Evolutionary conservation across 768 basidiomycete species (phyloP).

Genomic region (Cyclocybe cylindracea): DNA sequence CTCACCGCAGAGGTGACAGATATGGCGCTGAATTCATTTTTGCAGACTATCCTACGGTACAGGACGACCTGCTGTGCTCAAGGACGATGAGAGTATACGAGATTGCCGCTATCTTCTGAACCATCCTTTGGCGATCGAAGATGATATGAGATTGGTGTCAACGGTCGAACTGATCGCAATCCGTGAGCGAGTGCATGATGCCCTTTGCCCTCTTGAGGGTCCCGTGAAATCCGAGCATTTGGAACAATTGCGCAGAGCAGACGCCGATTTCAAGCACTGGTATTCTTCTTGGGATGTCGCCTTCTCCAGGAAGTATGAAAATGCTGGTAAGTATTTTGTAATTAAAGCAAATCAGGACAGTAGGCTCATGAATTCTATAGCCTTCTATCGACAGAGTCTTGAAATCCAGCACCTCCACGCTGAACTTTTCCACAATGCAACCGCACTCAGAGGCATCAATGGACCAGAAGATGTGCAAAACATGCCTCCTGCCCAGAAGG

Average conservation of each 20-base stretch:
- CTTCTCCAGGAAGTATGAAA: slow-evolving; percentile 81
- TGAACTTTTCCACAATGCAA: slow-evolving; percentile 85
- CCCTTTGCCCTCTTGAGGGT: slow-evolving; percentile 75
- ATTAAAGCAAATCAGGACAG: not conserved
- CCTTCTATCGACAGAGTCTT: slow-evolving; percentile 85
- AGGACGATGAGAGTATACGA: slow-evolving; percentile 89
- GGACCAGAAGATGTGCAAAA: slow-evolving; percentile 84
- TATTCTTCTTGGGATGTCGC: slow-evolving; percentile 77
- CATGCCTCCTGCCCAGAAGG: slow-evolving; percentile 77
- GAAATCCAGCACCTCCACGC: slow-evolving; percentile 88
- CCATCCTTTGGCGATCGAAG: slow-evolving; percentile 88
- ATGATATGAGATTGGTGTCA: slow-evolving; percentile 93
- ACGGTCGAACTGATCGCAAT: slow-evolving; percentile 92
- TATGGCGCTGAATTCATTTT: not conserved
- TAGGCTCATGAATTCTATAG: slow-evolving; percentile 33
- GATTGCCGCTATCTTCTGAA: slow-evolving; percentile 78
- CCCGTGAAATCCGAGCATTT: slow-evolving; percentile 75
- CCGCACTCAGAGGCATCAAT: slow-evolving; percentile 78
- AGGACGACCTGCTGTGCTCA: slow-evolving; percentile 88
- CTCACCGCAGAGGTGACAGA: not conserved
- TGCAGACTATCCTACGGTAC: slow-evolving; percentile 92
- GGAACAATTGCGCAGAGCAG: slow-evolving; percentile 68
- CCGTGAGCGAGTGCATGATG: slow-evolving; percentile 83
- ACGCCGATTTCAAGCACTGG: slow-evolving; percentile 80
- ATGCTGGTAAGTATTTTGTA: slow-evolving; percentile 57